These are phyloP conservation scores for Anthostomella pinea DNA, from an alignment of 2,329 filamentous ascomycete genomes.

Conservation along the genomic window DNA sequence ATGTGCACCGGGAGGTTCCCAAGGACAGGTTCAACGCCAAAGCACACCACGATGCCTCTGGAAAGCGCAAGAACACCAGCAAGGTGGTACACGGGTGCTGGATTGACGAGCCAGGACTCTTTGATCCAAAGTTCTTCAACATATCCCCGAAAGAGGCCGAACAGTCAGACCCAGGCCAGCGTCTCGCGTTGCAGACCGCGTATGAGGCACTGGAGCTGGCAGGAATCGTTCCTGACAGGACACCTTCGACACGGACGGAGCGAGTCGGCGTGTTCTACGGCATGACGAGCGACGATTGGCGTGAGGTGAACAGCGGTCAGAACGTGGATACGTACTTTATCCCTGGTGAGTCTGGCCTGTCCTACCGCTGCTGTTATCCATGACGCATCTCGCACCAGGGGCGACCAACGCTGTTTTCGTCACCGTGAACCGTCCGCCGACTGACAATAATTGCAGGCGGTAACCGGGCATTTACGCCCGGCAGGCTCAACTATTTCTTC, in stretches of 20 bases:
- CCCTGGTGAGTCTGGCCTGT: too few species aligned
- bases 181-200: slow-evolving; percentile 60
- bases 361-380: too few species aligned
- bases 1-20: slow-evolving; percentile 23
- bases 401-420: too few species aligned
- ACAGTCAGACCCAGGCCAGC: slow-evolving; percentile 61
- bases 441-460: slow-evolving; percentile 13
- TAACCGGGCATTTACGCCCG: slow-evolving; percentile 33
- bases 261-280: slow-evolving; percentile 24
- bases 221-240: slow-evolving; percentile 30
- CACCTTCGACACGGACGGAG: slow-evolving; percentile 12
- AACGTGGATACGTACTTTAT: slow-evolving; percentile 48
- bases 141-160: slow-evolving; percentile 23
- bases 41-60: slow-evolving; percentile 22
- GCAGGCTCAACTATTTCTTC: slow-evolving; percentile 37
- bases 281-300: slow-evolving; percentile 39
- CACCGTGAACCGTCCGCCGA: too few species aligned
- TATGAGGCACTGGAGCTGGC: slow-evolving; percentile 68
- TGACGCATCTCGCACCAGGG: too few species aligned
- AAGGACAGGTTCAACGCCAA: slow-evolving; percentile 16
- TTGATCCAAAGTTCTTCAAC: slow-evolving; percentile 25
- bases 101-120: slow-evolving; percentile 19
- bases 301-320: slow-evolving; percentile 61
- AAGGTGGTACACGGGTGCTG: slow-evolving; percentile 13
- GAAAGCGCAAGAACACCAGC: slow-evolving; percentile 19